These are phyloP conservation scores for Blepharisma stoltei DNA, from an alignment of 73 alveolate species.

Conservation along the genomic window DNA sequence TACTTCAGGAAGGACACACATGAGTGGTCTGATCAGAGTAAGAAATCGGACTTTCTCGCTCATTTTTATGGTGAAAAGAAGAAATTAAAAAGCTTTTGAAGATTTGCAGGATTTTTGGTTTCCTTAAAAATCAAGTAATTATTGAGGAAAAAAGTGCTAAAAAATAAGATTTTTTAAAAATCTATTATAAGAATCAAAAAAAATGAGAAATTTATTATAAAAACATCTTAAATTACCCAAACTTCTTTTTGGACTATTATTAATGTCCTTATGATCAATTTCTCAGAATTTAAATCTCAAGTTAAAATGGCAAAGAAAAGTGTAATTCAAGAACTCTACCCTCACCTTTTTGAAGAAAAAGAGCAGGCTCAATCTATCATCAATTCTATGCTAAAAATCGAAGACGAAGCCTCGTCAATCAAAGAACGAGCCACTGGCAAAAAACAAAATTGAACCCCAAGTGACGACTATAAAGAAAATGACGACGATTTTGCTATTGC, in stretches of 20 bases:
- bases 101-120: too few species aligned
- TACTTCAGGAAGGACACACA: slow-evolving; percentile 97
- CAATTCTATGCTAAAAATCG: slow-evolving; percentile 2
- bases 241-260: too few species aligned
- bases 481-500: neutral
- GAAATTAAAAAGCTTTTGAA: too few species aligned
- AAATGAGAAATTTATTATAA: too few species aligned
- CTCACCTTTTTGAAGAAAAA: neutral
- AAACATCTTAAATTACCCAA: too few species aligned
- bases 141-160: too few species aligned
- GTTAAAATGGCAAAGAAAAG: neutral
- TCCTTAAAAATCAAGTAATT: too few species aligned
- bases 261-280: too few species aligned
- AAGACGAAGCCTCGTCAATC: slow-evolving; percentile 9
- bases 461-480: neutral
- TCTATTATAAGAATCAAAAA: too few species aligned
- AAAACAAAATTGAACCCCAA: neutral
- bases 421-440: neutral
- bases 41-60: slow-evolving; percentile 71
- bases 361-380: neutral
- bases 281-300: neutral
- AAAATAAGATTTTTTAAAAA: too few species aligned
- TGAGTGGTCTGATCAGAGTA: slow-evolving; percentile 87
- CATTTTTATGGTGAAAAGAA: slow-evolving; percentile 29
- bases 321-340: neutral